Evolutionary conservation across 352 stramenopile genomes (phyloP).

Genomic region (Pythium phragmitis): DNA sequence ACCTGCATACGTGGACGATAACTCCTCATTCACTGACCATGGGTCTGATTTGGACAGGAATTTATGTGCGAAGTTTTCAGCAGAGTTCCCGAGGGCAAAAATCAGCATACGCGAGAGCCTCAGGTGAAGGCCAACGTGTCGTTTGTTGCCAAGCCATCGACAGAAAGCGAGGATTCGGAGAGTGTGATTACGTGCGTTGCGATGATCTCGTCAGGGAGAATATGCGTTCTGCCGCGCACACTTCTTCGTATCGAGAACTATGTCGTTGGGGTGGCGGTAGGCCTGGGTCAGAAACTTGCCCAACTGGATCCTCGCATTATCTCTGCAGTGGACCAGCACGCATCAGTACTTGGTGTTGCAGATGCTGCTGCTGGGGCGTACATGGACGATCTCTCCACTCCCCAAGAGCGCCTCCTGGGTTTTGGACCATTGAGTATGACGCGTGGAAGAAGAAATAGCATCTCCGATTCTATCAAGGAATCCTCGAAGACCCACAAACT

Average conservation of each 20-base stretch:
- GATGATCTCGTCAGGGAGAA: slow-evolving; percentile 11
- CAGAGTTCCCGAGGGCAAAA: slow-evolving; percentile 3
- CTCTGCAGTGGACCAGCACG: slow-evolving; percentile 18
- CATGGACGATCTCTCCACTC: slow-evolving; percentile 2
- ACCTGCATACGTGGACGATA: neutral
- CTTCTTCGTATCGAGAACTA: slow-evolving; percentile 30
- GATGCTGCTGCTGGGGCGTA: slow-evolving; percentile 6
- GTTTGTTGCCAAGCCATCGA: neutral
- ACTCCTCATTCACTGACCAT: neutral
- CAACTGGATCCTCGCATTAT: slow-evolving; percentile 30
- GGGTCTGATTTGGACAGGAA: slow-evolving; percentile 10
- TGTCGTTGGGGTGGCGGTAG: slow-evolving; percentile 15
- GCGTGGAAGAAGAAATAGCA: slow-evolving; percentile 49
- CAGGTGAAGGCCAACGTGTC: slow-evolving; percentile 13
- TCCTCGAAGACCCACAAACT: slow-evolving; percentile 32
- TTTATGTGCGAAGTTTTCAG: slow-evolving; percentile 22
- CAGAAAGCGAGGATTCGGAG: neutral
- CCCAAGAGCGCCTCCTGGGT: slow-evolving; percentile 17
- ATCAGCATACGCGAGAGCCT: neutral
- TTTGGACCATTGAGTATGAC: slow-evolving; percentile 14
- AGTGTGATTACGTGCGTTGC: slow-evolving; percentile 1
- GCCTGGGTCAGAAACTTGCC: slow-evolving; percentile 25
- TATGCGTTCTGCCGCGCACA: slow-evolving; percentile 25
- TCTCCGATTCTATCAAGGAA: slow-evolving; percentile 51
- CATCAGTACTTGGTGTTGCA: slow-evolving; percentile 7